Percentiles rank a stretch among this genome's conserved stretches.
Conservation (phyloP, 768 basidiomycete genomes). For the Podaxis sp. region DNA sequence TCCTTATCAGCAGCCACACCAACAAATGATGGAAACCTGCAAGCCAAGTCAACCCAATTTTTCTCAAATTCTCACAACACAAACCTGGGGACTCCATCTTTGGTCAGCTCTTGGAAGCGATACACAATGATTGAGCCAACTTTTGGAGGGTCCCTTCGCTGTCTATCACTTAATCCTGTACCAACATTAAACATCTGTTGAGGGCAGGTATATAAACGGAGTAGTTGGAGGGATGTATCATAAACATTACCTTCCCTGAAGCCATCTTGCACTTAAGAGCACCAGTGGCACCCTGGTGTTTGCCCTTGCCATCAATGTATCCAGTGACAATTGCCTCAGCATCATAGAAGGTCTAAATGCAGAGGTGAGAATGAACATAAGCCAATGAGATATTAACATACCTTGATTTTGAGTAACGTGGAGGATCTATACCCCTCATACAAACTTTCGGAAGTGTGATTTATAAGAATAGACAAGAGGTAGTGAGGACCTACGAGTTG, state of each 20-base stretch:
- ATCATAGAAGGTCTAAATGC: slow-evolving; percentile 51
- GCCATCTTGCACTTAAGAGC: slow-evolving; percentile 58
- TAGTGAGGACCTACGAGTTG: slow-evolving; percentile 36
- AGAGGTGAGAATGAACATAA: neutral
- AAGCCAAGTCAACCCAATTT: neutral
- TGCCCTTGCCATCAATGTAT: slow-evolving; percentile 52
- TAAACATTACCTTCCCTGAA: slow-evolving; percentile 50
- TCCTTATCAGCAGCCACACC: slow-evolving; percentile 53
- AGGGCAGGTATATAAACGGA: neutral
- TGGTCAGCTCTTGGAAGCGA: slow-evolving; percentile 59
- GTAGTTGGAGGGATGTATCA: neutral
- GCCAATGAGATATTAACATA: slow-evolving; percentile 11
- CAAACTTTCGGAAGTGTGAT: neutral
- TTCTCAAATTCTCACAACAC: neutral
- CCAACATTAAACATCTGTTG: slow-evolving; percentile 54
- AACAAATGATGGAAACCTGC: slow-evolving; percentile 53
- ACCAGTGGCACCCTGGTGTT: slow-evolving; percentile 45
- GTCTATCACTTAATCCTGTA: slow-evolving; percentile 52
- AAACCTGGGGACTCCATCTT: slow-evolving; percentile 55
- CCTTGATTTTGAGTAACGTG: slow-evolving; percentile 56
- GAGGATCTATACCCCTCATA: slow-evolving; percentile 51
- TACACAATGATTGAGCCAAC: slow-evolving; percentile 55
- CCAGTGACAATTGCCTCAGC: slow-evolving; percentile 61
- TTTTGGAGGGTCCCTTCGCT: slow-evolving; percentile 52
- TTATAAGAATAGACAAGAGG: neutral